phyloP scores from a whole-genome alignment of 108 stramenopile species.

The Nannochloropsis salina region DNA sequence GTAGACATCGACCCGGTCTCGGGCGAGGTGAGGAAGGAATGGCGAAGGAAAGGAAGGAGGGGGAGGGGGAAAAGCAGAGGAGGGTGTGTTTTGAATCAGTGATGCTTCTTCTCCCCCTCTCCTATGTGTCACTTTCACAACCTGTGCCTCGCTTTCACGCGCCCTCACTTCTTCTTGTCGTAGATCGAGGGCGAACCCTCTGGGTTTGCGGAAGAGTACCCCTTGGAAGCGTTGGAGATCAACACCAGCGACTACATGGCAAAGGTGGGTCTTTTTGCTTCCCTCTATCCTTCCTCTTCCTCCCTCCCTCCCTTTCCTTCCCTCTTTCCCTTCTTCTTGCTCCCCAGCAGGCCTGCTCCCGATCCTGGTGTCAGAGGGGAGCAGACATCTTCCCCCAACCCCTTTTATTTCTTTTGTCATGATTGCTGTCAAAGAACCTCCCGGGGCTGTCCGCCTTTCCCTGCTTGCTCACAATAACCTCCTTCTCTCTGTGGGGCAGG shows the following conservation, averaged over 20 bases:
- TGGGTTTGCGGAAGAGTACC: conserved; percentile 76
- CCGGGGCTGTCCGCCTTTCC: neutral
- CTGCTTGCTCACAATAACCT: neutral
- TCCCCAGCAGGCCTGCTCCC: neutral
- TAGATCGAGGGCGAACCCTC: conserved; percentile 62
- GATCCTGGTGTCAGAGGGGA: neutral
- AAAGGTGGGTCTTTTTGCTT: conserved; percentile 50
- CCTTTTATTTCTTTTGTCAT: neutral
- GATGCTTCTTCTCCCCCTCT: neutral
- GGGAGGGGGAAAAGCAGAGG: neutral
- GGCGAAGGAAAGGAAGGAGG: neutral
- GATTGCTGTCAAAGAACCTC: too few species aligned
- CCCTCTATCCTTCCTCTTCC: neutral
- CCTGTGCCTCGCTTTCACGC: neutral
- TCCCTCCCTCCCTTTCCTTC: neutral
- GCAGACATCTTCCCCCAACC: neutral
- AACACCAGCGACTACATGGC: conserved; percentile 78
- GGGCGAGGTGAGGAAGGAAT: neutral
- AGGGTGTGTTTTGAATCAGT: neutral
- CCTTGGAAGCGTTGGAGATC: conserved; percentile 72
- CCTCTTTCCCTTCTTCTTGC: neutral
- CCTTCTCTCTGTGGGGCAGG: neutral
- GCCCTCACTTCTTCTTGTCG: neutral
- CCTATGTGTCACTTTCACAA: neutral
- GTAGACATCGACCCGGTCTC: neutral